These are phyloP conservation scores for Pyrenochaeta sp. DNA, from an alignment of 2,329 filamentous ascomycete genomes.

Conservation along the genomic window DNA sequence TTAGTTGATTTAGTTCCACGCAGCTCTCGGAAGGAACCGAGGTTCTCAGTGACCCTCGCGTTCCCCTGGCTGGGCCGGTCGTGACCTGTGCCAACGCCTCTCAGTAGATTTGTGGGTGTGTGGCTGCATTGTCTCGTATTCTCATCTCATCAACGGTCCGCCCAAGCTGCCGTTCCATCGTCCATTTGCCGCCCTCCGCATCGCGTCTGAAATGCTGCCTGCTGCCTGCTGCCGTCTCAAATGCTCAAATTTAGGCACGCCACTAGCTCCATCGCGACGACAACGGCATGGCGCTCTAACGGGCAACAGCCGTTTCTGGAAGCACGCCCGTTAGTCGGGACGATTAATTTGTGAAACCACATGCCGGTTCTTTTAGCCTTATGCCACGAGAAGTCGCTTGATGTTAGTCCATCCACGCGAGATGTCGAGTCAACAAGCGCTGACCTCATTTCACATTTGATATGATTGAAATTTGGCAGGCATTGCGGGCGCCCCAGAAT, in stretches of 20 bases:
- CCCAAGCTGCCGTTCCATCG: background rate
- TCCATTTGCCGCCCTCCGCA: background rate
- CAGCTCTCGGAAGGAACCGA: background rate
- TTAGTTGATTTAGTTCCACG: background rate
- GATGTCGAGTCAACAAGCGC: slow-evolving; percentile 3
- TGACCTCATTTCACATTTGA: slow-evolving; percentile 1
- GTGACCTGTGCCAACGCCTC: background rate
- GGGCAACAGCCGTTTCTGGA: background rate
- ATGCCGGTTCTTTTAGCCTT: background rate
- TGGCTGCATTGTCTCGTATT: slow-evolving; percentile 1
- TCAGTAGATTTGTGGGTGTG: background rate
- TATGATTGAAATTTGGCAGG: background rate
- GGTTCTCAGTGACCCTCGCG: background rate
- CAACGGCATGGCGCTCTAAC: background rate
- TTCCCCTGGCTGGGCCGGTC: background rate
- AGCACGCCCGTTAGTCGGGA: background rate
- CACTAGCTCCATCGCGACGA: background rate
- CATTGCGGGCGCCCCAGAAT: background rate
- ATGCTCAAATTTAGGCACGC: background rate
- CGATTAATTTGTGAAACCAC: background rate
- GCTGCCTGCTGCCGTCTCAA: background rate
- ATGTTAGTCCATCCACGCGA: background rate
- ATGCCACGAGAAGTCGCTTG: background rate
- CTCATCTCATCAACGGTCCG: background rate
- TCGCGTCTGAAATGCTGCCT: background rate